phyloP scores from a whole-genome alignment of 225 moss, liverwort and hornwort species.

The Marchantia polymorpha region DNA sequence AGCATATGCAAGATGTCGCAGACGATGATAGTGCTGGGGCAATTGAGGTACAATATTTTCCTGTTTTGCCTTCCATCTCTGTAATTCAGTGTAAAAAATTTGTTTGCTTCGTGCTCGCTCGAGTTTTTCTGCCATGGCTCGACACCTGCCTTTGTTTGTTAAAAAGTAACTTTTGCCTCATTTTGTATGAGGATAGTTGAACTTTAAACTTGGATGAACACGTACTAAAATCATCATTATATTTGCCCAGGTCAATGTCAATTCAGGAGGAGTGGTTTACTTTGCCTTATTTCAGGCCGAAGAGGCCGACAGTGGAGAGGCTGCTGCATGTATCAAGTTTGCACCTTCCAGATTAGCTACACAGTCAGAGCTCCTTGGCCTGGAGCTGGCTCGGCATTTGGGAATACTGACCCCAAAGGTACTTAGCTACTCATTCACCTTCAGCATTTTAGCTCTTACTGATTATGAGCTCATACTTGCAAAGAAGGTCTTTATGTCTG shows the following conservation, averaged over 20 bases:
- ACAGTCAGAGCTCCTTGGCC: constrained; percentile 89
- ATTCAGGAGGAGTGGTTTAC: constrained; percentile 94
- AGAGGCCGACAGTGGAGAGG: constrained; percentile 38
- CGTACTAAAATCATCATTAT: too few relatives aligned
- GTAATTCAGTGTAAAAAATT: background rate
- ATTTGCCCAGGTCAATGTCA: constrained; percentile 65
- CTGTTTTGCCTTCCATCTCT: background rate
- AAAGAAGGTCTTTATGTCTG: too few relatives aligned
- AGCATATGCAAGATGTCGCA: constrained; percentile 58
- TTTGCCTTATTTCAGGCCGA: constrained; percentile 62
- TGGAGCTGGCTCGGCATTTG: constrained; percentile 85
- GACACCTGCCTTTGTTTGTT: too few relatives aligned
- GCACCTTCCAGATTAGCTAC: constrained; percentile 85
- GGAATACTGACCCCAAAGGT: constrained; percentile 92
- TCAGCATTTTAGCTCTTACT: too few relatives aligned
- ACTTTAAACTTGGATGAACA: background rate
- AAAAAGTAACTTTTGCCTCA: background rate
- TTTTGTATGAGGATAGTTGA: background rate
- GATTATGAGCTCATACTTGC: too few relatives aligned
- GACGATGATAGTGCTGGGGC: constrained; percentile 55
- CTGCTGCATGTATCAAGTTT: constrained; percentile 91
- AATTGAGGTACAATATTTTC: constrained; percentile 49
- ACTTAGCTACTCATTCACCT: background rate
- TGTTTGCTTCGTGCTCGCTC: background rate
- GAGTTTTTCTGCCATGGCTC: background rate